A percentile compares a stretch with the other conserved stretches of the same genome.
Evolutionary conservation across 352 stramenopile species (phyloP).

Genomic region (Phytophthora meadii): DNA sequence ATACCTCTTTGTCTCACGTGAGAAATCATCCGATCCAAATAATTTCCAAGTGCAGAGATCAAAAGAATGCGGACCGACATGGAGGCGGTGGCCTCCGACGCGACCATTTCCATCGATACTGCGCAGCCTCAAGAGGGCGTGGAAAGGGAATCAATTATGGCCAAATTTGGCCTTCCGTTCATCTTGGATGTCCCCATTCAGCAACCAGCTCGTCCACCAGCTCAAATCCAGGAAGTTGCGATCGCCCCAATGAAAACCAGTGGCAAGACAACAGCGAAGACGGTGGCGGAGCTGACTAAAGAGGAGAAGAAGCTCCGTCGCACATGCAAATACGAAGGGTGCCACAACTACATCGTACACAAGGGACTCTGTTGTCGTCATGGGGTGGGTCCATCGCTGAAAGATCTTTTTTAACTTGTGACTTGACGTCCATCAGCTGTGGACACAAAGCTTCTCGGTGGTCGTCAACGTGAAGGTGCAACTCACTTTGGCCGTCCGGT

Average conservation of each 20-base stretch:
- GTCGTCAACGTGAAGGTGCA: no score
- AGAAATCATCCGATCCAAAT: no score
- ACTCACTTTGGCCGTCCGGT: no score
- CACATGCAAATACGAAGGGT: slow-evolving; percentile 47
- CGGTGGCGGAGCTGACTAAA: slow-evolving; percentile 17
- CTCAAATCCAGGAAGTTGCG: slow-evolving; percentile 4
- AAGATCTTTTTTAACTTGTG: neutral
- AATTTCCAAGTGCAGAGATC: no score
- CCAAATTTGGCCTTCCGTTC: slow-evolving; percentile 34
- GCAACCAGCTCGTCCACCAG: slow-evolving; percentile 5
- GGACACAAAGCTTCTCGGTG: neutral
- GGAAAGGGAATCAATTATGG: no score
- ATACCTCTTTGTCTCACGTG: no score
- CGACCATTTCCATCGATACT: no score
- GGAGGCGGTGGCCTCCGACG: no score
- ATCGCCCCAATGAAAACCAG: neutral
- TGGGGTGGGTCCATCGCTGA: slow-evolving; percentile 20
- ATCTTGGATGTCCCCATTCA: slow-evolving; percentile 27
- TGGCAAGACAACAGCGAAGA: neutral
- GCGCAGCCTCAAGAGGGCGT: no score
- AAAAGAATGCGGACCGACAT: no score
- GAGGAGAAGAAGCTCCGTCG: slow-evolving; percentile 50
- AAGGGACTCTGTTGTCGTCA: slow-evolving; percentile 56
- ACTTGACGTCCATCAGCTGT: neutral
- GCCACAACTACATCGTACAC: slow-evolving; percentile 54